These are phyloP conservation scores for Ananas comosus DNA, from an alignment of 176 grass and related monocot genomes.

Conservation along the genomic window DNA sequence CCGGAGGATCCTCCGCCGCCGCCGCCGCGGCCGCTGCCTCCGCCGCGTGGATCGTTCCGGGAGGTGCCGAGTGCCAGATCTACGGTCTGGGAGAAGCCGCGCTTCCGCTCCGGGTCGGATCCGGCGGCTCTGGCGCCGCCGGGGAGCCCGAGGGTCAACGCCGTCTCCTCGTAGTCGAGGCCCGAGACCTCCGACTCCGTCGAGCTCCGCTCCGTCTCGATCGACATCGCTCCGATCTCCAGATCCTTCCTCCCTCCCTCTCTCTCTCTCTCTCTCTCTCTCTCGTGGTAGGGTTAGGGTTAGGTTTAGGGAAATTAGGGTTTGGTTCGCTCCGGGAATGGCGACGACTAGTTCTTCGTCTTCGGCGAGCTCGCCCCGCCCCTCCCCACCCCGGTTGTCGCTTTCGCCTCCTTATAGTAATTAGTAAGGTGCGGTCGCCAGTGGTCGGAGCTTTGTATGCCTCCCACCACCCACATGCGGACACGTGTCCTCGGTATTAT, in stretches of 20 bases:
- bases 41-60: not conserved
- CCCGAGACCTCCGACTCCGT: slow-evolving; percentile 57
- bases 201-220: slow-evolving; percentile 78
- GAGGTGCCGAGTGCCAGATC: not conserved
- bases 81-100: slow-evolving; percentile 33
- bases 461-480: slow-evolving; percentile 9
- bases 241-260: not conserved
- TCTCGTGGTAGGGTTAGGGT: not conserved
- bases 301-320: not conserved
- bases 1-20: slow-evolving; percentile 6
- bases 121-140: slow-evolving; percentile 29
- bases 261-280: not conserved
- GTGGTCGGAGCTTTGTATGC: slow-evolving; percentile 36
- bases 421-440: slow-evolving; percentile 10
- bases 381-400: not conserved
- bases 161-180: slow-evolving; percentile 87
- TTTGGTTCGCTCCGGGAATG: slow-evolving; percentile 3
- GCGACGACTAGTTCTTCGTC: not conserved
- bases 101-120: slow-evolving; percentile 45
- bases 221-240: slow-evolving; percentile 31
- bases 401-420: slow-evolving; percentile 23
- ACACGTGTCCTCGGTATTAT: not conserved
- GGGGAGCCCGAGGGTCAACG: slow-evolving; percentile 67
- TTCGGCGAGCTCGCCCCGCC: not conserved
- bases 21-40: slow-evolving; percentile 22